Percentiles rank a stretch among this genome's conserved stretches.
These are phyloP conservation scores for Aureobasidium namibiae DNA, from an alignment of 2,329 filamentous ascomycete species.

Conservation along the genomic window DNA sequence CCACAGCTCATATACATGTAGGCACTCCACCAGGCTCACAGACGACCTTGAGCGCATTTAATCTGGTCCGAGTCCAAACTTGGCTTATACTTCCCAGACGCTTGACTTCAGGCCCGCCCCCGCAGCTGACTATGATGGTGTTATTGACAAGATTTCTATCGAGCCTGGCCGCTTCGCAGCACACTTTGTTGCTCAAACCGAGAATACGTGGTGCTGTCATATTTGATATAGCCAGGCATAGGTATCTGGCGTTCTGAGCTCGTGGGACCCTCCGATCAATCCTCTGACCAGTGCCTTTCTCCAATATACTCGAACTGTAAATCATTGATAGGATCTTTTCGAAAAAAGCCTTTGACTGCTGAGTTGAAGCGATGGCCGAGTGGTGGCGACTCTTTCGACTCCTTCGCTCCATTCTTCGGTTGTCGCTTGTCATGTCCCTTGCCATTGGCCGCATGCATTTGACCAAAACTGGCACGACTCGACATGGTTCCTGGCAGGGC, in stretches of 20 bases:
- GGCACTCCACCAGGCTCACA: too few relatives aligned
- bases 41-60: too few relatives aligned
- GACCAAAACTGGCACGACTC: neutral
- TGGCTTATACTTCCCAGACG: too few relatives aligned
- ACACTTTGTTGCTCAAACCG: too few relatives aligned
- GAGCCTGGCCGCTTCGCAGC: too few relatives aligned
- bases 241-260: neutral
- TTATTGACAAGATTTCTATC: too few relatives aligned
- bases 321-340: constrained; percentile 20
- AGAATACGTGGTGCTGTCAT: too few relatives aligned
- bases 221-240: neutral
- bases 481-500: constrained; percentile 12
- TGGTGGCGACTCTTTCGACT: neutral
- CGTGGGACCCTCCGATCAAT: constrained; percentile 16
- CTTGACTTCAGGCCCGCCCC: too few relatives aligned
- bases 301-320: constrained; percentile 19
- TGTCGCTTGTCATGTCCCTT: neutral
- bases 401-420: neutral
- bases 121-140: too few relatives aligned
- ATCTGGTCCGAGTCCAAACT: too few relatives aligned
- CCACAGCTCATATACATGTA: too few relatives aligned
- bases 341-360: constrained; percentile 22
- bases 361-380: constrained; percentile 19
- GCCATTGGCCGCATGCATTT: neutral
- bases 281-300: constrained; percentile 26